Percentiles rank a stretch among this genome's conserved stretches.
phyloP scores from a whole-genome alignment of 2,329 filamentous ascomycete species.

The Arthrobotrys megalospora region DNA sequence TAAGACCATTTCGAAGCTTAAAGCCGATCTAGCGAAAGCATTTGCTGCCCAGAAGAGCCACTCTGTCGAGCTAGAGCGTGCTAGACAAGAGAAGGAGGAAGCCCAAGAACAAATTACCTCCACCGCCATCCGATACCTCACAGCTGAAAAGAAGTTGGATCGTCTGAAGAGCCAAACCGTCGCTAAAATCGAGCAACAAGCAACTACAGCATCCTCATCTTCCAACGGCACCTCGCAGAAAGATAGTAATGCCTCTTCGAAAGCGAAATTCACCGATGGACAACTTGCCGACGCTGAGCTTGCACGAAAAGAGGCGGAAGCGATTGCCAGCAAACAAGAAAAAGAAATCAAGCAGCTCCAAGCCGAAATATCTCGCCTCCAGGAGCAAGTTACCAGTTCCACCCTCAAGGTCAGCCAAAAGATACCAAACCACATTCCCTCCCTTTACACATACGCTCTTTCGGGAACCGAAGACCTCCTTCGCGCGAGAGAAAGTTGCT shows the following conservation, averaged over 20 bases:
- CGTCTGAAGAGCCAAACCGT: constrained; percentile 89
- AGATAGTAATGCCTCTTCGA: constrained; percentile 67
- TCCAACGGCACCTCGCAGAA: constrained; percentile 69
- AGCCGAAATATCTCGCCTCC: constrained; percentile 79
- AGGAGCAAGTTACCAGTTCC: constrained; percentile 83
- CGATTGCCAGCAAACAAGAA: constrained; percentile 84
- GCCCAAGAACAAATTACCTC: constrained; percentile 88
- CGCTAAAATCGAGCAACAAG: constrained; percentile 91
- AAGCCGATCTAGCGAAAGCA: constrained; percentile 80
- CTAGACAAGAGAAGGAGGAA: constrained; percentile 84
- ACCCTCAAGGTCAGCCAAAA: constrained; percentile 67
- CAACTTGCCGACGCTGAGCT: constrained; percentile 79
- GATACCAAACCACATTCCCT: constrained; percentile 56
- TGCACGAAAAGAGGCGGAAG: constrained; percentile 82
- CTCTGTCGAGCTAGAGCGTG: constrained; percentile 80
- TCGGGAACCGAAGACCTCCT: constrained; percentile 58
- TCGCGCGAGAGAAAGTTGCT: constrained; percentile 61
- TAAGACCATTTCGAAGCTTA: constrained; percentile 79
- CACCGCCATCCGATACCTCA: constrained; percentile 91
- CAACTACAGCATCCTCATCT: constrained; percentile 72
- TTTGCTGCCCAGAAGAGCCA: constrained; percentile 87
- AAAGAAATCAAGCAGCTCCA: constrained; percentile 87
- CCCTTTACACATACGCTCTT: constrained; percentile 58
- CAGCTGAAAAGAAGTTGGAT: constrained; percentile 95
- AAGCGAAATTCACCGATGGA: constrained; percentile 74